phyloP scores from a whole-genome alignment of 371 early-diverging fungal species.

The Actinomortierella ambigua region DNA sequence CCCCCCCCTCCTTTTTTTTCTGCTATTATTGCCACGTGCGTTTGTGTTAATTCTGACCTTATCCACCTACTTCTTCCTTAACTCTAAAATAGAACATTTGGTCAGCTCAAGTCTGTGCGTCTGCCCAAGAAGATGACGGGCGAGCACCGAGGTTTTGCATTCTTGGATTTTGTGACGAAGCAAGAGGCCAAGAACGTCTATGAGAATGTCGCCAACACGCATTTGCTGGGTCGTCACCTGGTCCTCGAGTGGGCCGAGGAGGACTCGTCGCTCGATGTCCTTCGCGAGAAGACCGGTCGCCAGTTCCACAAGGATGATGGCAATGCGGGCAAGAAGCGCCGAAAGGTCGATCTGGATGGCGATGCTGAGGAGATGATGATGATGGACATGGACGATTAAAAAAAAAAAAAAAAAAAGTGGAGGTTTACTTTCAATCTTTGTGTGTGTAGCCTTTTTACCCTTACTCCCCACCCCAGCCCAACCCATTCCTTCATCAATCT shows the following conservation, averaged over 20 bases:
- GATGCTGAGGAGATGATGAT: constrained; percentile 38
- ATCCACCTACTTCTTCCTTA: too few relatives aligned
- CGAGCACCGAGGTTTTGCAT: constrained; percentile 98
- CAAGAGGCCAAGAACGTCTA: constrained; percentile 94
- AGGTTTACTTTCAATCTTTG: too few relatives aligned
- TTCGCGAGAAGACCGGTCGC: constrained; percentile 71
- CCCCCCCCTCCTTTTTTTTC: background rate
- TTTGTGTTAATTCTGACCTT: constrained; percentile 6
- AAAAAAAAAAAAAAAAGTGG: too few relatives aligned
- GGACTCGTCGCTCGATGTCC: constrained; percentile 65
- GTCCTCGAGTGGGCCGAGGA: constrained; percentile 97
- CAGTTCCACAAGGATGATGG: constrained; percentile 66
- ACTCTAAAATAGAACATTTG: constrained; percentile 73
- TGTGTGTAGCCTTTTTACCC: too few relatives aligned
- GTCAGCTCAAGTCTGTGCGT: constrained; percentile 93
- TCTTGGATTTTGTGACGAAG: constrained; percentile 94
- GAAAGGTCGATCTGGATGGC: constrained; percentile 56
- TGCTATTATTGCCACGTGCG: background rate
- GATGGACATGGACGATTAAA: constrained; percentile 13
- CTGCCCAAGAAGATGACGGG: constrained; percentile 96
- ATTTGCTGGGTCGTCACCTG: constrained; percentile 98
- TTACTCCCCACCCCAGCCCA: too few relatives aligned
- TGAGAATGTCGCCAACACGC: constrained; percentile 88
- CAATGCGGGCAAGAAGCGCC: constrained; percentile 52
- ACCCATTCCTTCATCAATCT: too few relatives aligned